Conservation (phyloP, 2,329 filamentous ascomycete species). For the Penicillium sp. region DNA sequence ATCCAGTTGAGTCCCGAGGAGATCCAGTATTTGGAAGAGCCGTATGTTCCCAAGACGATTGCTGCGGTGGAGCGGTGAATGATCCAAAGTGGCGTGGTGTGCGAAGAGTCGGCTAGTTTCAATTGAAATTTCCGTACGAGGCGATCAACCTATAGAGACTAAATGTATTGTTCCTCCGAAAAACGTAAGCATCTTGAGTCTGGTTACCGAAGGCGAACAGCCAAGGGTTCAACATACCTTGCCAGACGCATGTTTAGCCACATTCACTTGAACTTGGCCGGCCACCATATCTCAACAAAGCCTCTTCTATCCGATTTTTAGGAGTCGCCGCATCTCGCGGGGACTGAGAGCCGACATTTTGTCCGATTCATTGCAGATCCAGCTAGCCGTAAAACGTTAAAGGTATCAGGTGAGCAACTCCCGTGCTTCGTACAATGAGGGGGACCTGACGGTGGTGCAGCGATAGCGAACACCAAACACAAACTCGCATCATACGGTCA, state of each 20-base stretch:
- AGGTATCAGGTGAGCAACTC: background rate
- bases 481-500: background rate
- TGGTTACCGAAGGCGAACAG: too few species aligned
- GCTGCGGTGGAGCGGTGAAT: slow-evolving; percentile 33
- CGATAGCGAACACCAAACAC: background rate
- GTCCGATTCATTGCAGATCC: background rate
- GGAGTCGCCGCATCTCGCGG: too few species aligned
- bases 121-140: background rate
- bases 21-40: slow-evolving; percentile 64
- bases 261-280: background rate
- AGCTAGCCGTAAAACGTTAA: background rate
- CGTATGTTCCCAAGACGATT: slow-evolving; percentile 58
- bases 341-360: too few species aligned
- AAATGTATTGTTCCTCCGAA: background rate
- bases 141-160: background rate
- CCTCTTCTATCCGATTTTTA: background rate
- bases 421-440: background rate
- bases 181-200: too few species aligned
- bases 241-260: background rate
- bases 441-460: background rate
- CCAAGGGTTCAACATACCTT: too few species aligned
- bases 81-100: background rate
- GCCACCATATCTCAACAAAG: background rate
- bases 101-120: background rate
- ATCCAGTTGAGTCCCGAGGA: slow-evolving; percentile 61